Evolutionary conservation across 1,284 basidiomycete genomes (phyloP).

Genomic region (Cutaneotrichosporon sp.): DNA sequence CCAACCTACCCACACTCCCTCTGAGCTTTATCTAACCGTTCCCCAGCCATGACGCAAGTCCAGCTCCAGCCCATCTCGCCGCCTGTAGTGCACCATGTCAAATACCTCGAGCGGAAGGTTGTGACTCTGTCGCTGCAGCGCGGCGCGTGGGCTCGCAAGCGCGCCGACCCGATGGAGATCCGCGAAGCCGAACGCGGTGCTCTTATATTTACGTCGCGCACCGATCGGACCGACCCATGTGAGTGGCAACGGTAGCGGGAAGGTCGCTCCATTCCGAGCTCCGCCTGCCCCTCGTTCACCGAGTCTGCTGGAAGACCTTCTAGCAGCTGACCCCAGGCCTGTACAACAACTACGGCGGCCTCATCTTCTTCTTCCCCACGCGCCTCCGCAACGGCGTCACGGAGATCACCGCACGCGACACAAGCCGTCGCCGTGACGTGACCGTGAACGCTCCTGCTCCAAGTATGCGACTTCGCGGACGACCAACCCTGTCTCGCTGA

Average conservation of each 20-base stretch:
- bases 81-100: neutral
- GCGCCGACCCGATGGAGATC: neutral
- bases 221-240: neutral
- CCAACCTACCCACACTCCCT: too few relatives aligned
- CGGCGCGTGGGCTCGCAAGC: neutral
- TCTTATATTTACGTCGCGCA: neutral
- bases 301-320: neutral
- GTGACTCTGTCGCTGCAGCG: neutral
- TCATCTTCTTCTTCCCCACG: slow-evolving; percentile 1
- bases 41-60: neutral
- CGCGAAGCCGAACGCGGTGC: neutral
- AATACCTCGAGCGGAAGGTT: neutral
- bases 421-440: neutral
- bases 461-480: neutral
- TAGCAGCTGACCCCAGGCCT: neutral
- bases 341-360: neutral
- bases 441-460: neutral
- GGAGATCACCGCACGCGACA: neutral
- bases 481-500: neutral
- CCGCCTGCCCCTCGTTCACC: too few relatives aligned
- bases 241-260: neutral
- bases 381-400: neutral
- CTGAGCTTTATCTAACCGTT: neutral
- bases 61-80: neutral
- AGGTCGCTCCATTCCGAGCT: too few relatives aligned